These are phyloP conservation scores for Calophaca sinica DNA, from an alignment of 306 rosid species.

Conservation along the genomic window DNA sequence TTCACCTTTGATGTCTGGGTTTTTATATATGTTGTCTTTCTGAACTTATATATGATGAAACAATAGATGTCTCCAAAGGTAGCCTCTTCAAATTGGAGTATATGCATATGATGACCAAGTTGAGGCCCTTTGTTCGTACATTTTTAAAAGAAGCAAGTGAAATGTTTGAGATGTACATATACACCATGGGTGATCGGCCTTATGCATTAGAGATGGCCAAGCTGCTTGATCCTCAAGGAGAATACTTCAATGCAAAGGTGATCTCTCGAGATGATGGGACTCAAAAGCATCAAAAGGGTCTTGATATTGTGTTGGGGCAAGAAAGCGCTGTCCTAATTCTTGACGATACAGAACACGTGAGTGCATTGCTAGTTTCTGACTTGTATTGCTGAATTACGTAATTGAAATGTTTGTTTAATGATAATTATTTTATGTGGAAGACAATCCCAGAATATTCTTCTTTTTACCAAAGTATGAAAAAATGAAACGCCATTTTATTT, in stretches of 20 bases:
- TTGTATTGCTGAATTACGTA: slow-evolving; percentile 26
- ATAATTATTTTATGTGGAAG: slow-evolving; percentile 15
- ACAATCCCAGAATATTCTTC: not conserved
- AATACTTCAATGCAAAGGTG: slow-evolving; percentile 74
- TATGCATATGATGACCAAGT: slow-evolving; percentile 90
- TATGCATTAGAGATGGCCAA: slow-evolving; percentile 91
- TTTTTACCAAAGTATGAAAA: slow-evolving; percentile 13
- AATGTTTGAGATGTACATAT: slow-evolving; percentile 85
- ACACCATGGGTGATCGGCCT: slow-evolving; percentile 95
- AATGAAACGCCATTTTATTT: not conserved
- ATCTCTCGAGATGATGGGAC: slow-evolving; percentile 96
- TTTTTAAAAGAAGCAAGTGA: slow-evolving; percentile 83
- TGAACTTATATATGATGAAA: slow-evolving; percentile 35
- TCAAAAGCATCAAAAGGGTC: slow-evolving; percentile 87
- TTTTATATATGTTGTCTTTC: slow-evolving; percentile 4
- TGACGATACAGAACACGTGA: slow-evolving; percentile 89
- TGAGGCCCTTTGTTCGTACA: slow-evolving; percentile 79
- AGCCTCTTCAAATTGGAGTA: slow-evolving; percentile 69
- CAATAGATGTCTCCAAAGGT: slow-evolving; percentile 72
- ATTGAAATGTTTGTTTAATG: slow-evolving; percentile 21
- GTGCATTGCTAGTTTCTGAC: slow-evolving; percentile 44
- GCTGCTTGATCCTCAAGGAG: slow-evolving; percentile 84
- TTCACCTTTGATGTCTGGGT: slow-evolving; percentile 21
- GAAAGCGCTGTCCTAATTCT: slow-evolving; percentile 90
- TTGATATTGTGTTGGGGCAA: slow-evolving; percentile 86